Evolutionary conservation across 2,329 filamentous ascomycete species (phyloP), one percentile per base, ranked within the genome.

Genomic region (Xylariaceae sp.): DNA sequence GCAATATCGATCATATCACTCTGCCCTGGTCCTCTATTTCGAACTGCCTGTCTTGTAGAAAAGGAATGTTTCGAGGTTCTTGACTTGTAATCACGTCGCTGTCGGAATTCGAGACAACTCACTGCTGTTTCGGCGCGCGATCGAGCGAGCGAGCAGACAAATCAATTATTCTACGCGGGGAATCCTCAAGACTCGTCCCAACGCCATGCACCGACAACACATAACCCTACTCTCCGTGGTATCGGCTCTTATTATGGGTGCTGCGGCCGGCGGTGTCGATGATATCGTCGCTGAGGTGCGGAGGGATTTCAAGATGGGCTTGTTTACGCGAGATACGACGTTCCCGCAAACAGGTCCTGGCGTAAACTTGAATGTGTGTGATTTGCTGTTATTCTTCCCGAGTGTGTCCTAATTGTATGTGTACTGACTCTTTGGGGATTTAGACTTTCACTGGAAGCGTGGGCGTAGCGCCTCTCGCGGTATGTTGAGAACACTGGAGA

Each of bases 401-500:
- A n/a, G n/a, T n/a, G n/a, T n/a, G n/a, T n/a, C n/a, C n/a, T n/a
- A n/a, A n/a, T n/a, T n/a, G n/a, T n/a, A n/a, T 10, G 14, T 36
- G 8, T 36, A 19, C 35, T 37, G 35, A 37, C 35, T 6, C 7
- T n/a, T n/a, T n/a, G n/a, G n/a, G n/a, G n/a, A 32, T 19, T 4
- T 45, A 74, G 61, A 46, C 58, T 3, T 76, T 75, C 49, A 53
- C 47, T 3, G 66, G 65, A n/a, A 56, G 61, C 2, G 41, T 76
- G 37, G 72, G 70, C 20, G 70, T 63, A 14, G 40, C 46, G 1
- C 66, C 71, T 3, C 50, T 65, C 8, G 54, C 66, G 27, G 68
- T 70, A 61, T 21, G 65, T 49, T 20, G 19, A 8, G 27, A 7
- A 3, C 11, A n/a, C n/a, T n/a, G n/a, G n/a, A n/a, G n/a, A n/a